Evolutionary conservation across 108 stramenopile species (phyloP).

Genomic region (Thalassiosira profunda): DNA sequence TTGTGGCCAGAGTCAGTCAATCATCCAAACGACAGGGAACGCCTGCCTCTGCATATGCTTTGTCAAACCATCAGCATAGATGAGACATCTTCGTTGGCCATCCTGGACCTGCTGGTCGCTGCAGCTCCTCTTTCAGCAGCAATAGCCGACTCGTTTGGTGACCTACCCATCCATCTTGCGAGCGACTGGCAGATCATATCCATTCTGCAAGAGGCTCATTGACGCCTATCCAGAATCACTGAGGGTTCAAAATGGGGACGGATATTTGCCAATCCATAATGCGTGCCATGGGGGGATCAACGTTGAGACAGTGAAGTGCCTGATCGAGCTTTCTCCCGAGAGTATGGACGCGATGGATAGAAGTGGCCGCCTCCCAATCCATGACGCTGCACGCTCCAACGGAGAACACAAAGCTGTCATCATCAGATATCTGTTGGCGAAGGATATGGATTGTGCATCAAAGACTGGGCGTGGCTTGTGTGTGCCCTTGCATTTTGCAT

Average conservation of each 20-base stretch:
- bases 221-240: conserved; percentile 5
- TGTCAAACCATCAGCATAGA: neutral
- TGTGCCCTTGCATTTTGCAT: neutral
- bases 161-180: neutral
- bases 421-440: neutral
- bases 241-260: neutral
- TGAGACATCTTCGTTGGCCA: neutral
- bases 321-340: neutral
- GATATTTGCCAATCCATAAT: neutral
- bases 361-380: neutral
- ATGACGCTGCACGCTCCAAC: neutral
- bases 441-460: neutral
- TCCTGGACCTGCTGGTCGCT: neutral
- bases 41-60: conserved; percentile 1
- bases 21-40: neutral
- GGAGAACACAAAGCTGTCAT: neutral
- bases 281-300: neutral
- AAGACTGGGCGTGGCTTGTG: too few species aligned
- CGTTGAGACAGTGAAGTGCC: neutral
- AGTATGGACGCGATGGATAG: neutral
- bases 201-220: neutral
- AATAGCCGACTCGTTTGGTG: neutral
- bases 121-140: neutral
- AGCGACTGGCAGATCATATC: neutral
- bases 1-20: neutral